phyloP scores from a whole-genome alignment of 176 grass and related monocot species.

The Aegilops speltoides region DNA sequence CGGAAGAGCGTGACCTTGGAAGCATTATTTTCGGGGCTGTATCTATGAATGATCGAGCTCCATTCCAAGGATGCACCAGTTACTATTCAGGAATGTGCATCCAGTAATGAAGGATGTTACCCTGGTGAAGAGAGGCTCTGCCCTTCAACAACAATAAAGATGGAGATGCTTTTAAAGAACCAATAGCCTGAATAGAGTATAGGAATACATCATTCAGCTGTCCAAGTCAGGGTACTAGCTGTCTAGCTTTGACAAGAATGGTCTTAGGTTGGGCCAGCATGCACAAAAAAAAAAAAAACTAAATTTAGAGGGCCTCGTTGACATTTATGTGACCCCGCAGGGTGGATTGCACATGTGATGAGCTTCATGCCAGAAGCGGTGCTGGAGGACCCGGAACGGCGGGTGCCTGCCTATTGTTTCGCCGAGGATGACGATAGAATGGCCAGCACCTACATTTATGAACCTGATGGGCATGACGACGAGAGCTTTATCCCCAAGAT shows the following conservation, averaged over 20 bases:
- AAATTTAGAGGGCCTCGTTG: not conserved
- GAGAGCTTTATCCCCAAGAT: not conserved
- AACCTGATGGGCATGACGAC: not conserved
- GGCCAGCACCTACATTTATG: not conserved
- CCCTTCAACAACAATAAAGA: slow-evolving; percentile 37
- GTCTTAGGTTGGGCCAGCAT: too few relatives aligned
- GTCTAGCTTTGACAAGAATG: too few relatives aligned
- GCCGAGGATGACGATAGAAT: not conserved
- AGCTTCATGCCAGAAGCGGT: slow-evolving; percentile 36
- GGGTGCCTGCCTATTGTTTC: slow-evolving; percentile 51
- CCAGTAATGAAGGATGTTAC: slow-evolving; percentile 39
- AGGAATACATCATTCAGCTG: too few relatives aligned
- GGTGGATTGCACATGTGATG: slow-evolving; percentile 31
- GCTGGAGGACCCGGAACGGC: slow-evolving; percentile 46
- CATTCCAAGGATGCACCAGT: too few relatives aligned
- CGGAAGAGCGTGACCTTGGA: too few relatives aligned
- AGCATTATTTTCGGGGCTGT: too few relatives aligned
- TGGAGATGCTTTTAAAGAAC: slow-evolving; percentile 18
- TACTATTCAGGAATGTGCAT: slow-evolving; percentile 49
- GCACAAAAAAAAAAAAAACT: too few relatives aligned
- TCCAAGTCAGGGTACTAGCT: too few relatives aligned
- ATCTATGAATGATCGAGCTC: too few relatives aligned
- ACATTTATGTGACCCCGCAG: too few relatives aligned
- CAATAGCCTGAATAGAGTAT: too few relatives aligned
- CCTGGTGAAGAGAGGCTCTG: slow-evolving; percentile 28